phyloP scores from a whole-genome alignment of 2,329 filamentous ascomycete species.

The Bipolaris zeicola region DNA sequence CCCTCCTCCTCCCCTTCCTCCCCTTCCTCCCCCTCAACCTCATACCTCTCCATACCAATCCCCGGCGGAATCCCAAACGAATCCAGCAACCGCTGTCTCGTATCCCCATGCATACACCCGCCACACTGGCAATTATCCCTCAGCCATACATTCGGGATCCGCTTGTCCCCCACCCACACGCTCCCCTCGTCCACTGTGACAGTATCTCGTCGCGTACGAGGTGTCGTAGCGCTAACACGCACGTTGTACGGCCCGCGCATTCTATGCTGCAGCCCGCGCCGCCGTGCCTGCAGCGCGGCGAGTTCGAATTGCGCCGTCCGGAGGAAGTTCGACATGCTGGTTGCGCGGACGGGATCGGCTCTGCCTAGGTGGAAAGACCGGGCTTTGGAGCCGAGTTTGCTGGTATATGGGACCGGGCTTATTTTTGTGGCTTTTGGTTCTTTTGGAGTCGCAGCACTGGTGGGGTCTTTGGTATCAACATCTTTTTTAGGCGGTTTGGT shows the following conservation, averaged over 20 bases:
- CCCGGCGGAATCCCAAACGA: slow-evolving; percentile 61
- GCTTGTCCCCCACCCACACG: slow-evolving; percentile 2
- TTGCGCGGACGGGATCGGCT: neutral
- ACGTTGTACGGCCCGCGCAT: neutral
- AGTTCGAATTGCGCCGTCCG: neutral
- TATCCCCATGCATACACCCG: slow-evolving; percentile 70
- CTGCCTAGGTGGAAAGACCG: neutral
- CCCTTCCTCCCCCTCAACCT: slow-evolving; percentile 5
- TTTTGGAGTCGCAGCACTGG: too few relatives aligned
- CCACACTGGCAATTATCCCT: slow-evolving; percentile 74
- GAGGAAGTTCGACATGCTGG: neutral
- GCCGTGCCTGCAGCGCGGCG: neutral
- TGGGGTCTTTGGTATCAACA: too few relatives aligned
- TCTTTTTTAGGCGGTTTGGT: neutral
- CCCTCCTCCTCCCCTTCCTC: neutral
- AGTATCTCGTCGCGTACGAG: neutral
- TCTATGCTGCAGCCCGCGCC: neutral
- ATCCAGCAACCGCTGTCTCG: slow-evolving; percentile 70
- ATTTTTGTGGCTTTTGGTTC: too few relatives aligned
- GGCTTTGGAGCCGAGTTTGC: too few relatives aligned
- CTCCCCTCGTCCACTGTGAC: slow-evolving; percentile 3
- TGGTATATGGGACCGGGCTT: neutral
- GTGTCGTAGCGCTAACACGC: neutral
- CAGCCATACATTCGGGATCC: slow-evolving; percentile 42
- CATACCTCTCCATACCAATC: slow-evolving; percentile 29